A percentile compares a stretch with the other conserved stretches of the same genome.
Evolutionary conservation across 768 basidiomycete species (phyloP).

Genomic region (Pisolithus tinctorius): DNA sequence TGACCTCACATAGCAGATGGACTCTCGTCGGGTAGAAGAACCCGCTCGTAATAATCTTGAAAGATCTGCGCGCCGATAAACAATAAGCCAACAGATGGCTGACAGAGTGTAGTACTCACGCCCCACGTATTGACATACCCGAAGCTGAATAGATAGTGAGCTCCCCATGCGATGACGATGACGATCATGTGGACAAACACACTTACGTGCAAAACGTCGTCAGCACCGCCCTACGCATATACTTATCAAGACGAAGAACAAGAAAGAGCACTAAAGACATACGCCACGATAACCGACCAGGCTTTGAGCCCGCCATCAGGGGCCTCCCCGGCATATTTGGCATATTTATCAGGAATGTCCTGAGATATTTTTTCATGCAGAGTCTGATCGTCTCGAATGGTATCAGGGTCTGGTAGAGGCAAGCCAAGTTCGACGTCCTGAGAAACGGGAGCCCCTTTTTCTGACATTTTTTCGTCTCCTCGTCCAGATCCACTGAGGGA

Average conservation of each 20-base stretch:
- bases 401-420: too few relatives aligned
- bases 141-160: conserved; percentile 32
- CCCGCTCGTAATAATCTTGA: conserved; percentile 63
- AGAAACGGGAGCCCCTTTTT: too few relatives aligned
- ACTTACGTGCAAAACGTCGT: conserved; percentile 37
- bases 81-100: neutral
- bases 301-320: conserved; percentile 27
- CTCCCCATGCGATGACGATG: neutral
- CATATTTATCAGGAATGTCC: conserved; percentile 9
- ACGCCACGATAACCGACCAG: conserved; percentile 26
- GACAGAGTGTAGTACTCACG: conserved; percentile 32
- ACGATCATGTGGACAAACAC: too few relatives aligned
- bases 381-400: conserved; percentile 3
- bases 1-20: conserved; percentile 59
- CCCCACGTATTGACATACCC: conserved; percentile 75
- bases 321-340: conserved; percentile 15
- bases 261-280: neutral
- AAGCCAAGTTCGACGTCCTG: too few relatives aligned
- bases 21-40: conserved; percentile 39
- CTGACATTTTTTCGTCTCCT: too few relatives aligned
- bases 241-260: neutral
- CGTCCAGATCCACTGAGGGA: conserved; percentile 37
- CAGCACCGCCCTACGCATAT: conserved; percentile 9
- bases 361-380: neutral
- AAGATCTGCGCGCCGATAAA: conserved; percentile 42